phyloP scores from a whole-genome alignment of 192 early-diverging fungal species.

The Coemansia sp. region DNA sequence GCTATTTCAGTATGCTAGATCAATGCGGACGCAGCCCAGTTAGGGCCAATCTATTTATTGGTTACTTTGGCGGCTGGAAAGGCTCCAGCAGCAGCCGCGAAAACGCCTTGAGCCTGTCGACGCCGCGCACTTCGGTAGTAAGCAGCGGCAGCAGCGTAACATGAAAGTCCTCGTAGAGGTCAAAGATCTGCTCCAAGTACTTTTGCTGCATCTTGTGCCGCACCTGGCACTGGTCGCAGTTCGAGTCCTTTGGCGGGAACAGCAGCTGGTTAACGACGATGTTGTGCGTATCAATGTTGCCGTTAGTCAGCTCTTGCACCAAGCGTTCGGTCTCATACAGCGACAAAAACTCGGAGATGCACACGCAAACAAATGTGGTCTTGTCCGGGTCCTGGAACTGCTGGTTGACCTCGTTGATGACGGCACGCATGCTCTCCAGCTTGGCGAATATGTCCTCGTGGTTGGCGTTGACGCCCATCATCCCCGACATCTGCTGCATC shows the following conservation, averaged over 20 bases:
- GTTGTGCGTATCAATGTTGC: conserved; percentile 99
- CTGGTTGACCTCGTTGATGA: conserved; percentile 97
- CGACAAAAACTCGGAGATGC: conserved; percentile 99
- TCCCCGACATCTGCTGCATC: conserved; percentile 82
- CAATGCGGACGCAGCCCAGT: no score
- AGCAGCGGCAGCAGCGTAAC: conserved; percentile 92
- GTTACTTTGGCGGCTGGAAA: conserved; percentile 55
- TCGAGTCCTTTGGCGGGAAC: conserved; percentile 86
- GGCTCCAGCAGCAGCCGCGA: conserved; percentile 91
- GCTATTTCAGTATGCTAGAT: no score
- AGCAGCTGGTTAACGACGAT: conserved; percentile 99
- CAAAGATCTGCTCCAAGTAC: conserved; percentile 98
- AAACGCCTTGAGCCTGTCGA: conserved; percentile 90
- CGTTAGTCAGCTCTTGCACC: conserved; percentile 98
- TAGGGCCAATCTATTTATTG: no score
- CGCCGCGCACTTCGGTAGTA: conserved; percentile 96
- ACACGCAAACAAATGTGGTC: conserved; percentile 99
- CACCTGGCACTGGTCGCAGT: conserved; percentile 89
- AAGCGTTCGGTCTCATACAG: conserved; percentile 99
- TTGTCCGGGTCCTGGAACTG: conserved; percentile 99
- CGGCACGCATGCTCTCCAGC: conserved; percentile 93
- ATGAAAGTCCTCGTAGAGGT: conserved; percentile 99
- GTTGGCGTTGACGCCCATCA: conserved; percentile 85
- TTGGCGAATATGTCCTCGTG: conserved; percentile 96
- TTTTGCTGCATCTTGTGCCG: conserved; percentile 99